These are phyloP conservation scores for Nelumbo lutea DNA, from an alignment of 164 flowering plant genomes.

Conservation along the genomic window DNA sequence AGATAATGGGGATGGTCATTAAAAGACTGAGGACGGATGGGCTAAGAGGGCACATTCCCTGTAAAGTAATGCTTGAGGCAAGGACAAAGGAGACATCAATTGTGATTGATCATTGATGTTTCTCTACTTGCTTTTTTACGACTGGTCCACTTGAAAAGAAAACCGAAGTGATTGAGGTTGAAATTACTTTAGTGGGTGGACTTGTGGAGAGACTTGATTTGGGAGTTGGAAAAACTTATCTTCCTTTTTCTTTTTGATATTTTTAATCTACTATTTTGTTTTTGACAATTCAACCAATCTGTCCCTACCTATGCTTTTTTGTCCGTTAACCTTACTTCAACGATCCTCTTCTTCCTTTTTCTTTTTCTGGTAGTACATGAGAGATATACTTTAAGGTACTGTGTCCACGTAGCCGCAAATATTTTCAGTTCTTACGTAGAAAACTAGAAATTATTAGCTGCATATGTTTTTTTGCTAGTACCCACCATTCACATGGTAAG, in stretches of 20 bases:
- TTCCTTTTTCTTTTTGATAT: not conserved
- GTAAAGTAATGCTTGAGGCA: conserved; percentile 6
- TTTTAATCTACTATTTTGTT: not conserved
- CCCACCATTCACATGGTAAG: too few relatives aligned
- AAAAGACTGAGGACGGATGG: not conserved
- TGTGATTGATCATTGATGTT: conserved; percentile 15
- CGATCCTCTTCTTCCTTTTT: not conserved
- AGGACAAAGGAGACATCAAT: conserved; percentile 19
- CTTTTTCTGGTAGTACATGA: not conserved
- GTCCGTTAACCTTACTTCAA: conserved; percentile 7
- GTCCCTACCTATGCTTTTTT: not conserved
- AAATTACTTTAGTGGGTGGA: conserved; percentile 8
- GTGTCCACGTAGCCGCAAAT: too few relatives aligned
- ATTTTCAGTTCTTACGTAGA: too few relatives aligned
- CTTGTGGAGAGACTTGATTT: not conserved
- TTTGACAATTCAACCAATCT: not conserved
- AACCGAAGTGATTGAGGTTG: not conserved
- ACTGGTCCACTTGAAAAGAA: not conserved
- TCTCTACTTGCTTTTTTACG: not conserved
- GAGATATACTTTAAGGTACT: not conserved
- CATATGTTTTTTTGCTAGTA: too few relatives aligned
- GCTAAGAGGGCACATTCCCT: conserved; percentile 7
- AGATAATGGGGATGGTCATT: not conserved
- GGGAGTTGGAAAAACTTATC: not conserved
- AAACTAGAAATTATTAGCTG: too few relatives aligned